phyloP scores from a whole-genome alignment of 805 yeast species.

The Myxozyma mucilagina region DNA sequence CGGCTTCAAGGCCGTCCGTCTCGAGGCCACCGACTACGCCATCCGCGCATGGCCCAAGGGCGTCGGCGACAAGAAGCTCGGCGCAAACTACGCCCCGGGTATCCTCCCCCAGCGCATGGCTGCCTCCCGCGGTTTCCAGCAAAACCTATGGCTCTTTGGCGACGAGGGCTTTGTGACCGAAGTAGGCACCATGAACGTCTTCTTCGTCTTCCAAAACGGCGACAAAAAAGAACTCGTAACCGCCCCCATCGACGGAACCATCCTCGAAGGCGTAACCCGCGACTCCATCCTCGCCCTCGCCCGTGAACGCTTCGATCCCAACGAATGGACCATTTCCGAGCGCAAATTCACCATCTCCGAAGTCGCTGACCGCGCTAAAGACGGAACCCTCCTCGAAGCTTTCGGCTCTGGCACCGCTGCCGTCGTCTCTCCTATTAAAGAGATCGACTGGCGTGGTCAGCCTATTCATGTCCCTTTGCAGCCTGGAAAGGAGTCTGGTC shows the following conservation, averaged over 20 bases:
- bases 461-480: constrained; percentile 76
- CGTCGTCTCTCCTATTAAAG: constrained; percentile 88
- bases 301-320: constrained; percentile 67
- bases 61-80: constrained; percentile 91
- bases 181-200: constrained; percentile 97
- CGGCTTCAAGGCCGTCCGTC: constrained; percentile 91
- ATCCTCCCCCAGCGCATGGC: constrained; percentile 88
- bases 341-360: constrained; percentile 81
- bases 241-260: constrained; percentile 96
- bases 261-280: constrained; percentile 94
- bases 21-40: constrained; percentile 94
- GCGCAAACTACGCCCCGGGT: constrained; percentile 98
- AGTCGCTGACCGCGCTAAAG: constrained; percentile 70
- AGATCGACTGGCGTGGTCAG: constrained; percentile 75
- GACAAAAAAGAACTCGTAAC: constrained; percentile 92
- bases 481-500: constrained; percentile 77
- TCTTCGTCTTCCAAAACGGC: constrained; percentile 74
- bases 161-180: constrained; percentile 85
- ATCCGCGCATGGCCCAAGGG: constrained; percentile 99
- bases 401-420: constrained; percentile 99
- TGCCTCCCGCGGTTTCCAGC: constrained; percentile 88
- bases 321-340: constrained; percentile 82
- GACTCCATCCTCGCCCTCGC: constrained; percentile 80
- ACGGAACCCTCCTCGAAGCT: constrained; percentile 88
- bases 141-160: constrained; percentile 95